phyloP scores from a whole-genome alignment of 2,329 filamentous ascomycete species.

The Apiospora phragmitis region DNA sequence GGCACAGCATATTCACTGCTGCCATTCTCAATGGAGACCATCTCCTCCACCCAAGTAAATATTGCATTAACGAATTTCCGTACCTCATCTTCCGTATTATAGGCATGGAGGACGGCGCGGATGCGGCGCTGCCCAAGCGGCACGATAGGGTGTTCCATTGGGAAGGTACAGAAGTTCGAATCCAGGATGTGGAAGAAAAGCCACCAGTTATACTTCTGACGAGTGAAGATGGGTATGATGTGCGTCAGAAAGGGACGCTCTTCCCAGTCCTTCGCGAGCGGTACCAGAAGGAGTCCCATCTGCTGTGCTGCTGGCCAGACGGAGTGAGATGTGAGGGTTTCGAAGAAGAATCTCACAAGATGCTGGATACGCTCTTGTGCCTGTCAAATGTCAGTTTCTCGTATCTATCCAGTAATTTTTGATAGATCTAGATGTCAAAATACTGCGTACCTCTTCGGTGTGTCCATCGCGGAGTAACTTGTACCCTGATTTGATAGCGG shows the following conservation, averaged over 20 bases:
- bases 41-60: conserved; percentile 32
- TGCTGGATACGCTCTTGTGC: conserved; percentile 23
- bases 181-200: conserved; percentile 27
- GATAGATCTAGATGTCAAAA: background rate
- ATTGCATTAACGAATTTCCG: conserved; percentile 31
- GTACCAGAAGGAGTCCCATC: conserved; percentile 28
- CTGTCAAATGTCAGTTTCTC: conserved; percentile 14
- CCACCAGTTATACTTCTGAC: conserved; percentile 23
- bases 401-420: background rate
- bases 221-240: conserved; percentile 30
- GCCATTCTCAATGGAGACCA: conserved; percentile 28
- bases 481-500: conserved; percentile 37
- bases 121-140: conserved; percentile 39
- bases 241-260: conserved; percentile 26
- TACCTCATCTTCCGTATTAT: conserved; percentile 38
- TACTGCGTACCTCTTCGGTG: conserved; percentile 18
- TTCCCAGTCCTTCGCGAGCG: conserved; percentile 29
- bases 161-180: conserved; percentile 21
- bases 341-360: conserved; percentile 29
- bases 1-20: conserved; percentile 17
- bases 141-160: conserved; percentile 41
- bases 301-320: conserved; percentile 21
- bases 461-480: conserved; percentile 36
- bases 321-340: conserved; percentile 23
- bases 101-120: conserved; percentile 41